Evolutionary conservation across 306 rosid species (phyloP).

Genomic region (Castanospermum australe): DNA sequence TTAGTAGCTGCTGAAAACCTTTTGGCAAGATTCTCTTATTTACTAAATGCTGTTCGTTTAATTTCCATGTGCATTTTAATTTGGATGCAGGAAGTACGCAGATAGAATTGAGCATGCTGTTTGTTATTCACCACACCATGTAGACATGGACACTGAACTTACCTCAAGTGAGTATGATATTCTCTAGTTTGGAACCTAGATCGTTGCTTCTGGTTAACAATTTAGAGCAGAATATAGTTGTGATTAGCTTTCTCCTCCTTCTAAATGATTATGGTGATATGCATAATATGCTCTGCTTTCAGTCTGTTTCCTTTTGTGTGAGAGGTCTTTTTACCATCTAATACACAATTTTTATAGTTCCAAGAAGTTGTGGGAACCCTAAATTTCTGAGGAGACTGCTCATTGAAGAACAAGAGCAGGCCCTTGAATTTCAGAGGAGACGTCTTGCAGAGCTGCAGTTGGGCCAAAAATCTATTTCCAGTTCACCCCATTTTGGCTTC

Average conservation of each 20-base stretch:
- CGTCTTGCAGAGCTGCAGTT: slow-evolving; percentile 46
- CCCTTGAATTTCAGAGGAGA: slow-evolving; percentile 50
- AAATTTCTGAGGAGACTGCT: slow-evolving; percentile 38
- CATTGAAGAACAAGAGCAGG: slow-evolving; percentile 52
- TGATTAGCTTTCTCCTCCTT: background rate
- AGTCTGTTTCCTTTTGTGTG: background rate
- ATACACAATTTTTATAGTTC: slow-evolving; percentile 31
- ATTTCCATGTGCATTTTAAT: background rate
- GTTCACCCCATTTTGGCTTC: slow-evolving; percentile 33
- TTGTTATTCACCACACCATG: slow-evolving; percentile 36
- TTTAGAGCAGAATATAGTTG: background rate
- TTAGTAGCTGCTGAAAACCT: background rate
- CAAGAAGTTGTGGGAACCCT: slow-evolving; percentile 40
- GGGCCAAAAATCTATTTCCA: slow-evolving; percentile 24
- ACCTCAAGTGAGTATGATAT: slow-evolving; percentile 54
- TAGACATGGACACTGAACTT: slow-evolving; percentile 51
- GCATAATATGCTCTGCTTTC: background rate
- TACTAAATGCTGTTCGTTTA: background rate
- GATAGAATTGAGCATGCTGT: slow-evolving; percentile 50
- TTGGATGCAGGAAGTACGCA: slow-evolving; percentile 52
- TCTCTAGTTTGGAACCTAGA: background rate
- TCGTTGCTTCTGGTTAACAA: background rate
- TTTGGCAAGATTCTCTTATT: background rate
- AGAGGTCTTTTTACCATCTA: background rate
- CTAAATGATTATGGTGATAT: background rate